Evolutionary conservation across 805 yeast genomes (phyloP).

Genomic region (Blastobotrys americana): DNA sequence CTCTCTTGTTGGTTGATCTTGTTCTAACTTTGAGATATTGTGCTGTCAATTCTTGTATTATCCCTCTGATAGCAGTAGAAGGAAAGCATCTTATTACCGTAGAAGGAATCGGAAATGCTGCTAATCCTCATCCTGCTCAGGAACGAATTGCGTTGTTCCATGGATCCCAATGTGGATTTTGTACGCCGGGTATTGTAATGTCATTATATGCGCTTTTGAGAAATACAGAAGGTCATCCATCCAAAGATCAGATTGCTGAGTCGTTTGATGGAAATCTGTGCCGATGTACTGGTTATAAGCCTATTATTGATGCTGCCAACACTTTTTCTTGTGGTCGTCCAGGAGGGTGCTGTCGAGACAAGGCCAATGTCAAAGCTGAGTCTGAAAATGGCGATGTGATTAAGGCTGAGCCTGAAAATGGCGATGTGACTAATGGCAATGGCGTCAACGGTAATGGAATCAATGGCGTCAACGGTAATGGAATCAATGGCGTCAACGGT

Average conservation of each 20-base stretch:
- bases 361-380: conserved; percentile 15
- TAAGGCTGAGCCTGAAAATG: conserved; percentile 12
- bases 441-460: not conserved
- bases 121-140: conserved; percentile 42
- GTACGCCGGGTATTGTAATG: conserved; percentile 48
- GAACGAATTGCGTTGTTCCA: conserved; percentile 43
- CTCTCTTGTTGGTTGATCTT: not conserved
- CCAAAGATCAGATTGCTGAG: conserved; percentile 36
- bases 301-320: conserved; percentile 42
- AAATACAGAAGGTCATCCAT: conserved; percentile 30
- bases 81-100: conserved; percentile 43
- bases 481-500: not conserved
- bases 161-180: conserved; percentile 46
- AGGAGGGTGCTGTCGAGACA: conserved; percentile 33
- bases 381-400: not conserved
- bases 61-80: conserved; percentile 39
- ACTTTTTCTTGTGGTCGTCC: conserved; percentile 37
- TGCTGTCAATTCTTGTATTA: conserved; percentile 43
- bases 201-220: conserved; percentile 38
- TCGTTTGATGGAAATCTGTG: conserved; percentile 44
- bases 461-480: not conserved
- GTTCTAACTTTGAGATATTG: conserved; percentile 20
- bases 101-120: conserved; percentile 40
- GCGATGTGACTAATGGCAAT: conserved; percentile 6
- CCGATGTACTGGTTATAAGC: conserved; percentile 45